Conservation (phyloP, 495 filamentous ascomycete species). For the Penicillium malachiteum region DNA sequence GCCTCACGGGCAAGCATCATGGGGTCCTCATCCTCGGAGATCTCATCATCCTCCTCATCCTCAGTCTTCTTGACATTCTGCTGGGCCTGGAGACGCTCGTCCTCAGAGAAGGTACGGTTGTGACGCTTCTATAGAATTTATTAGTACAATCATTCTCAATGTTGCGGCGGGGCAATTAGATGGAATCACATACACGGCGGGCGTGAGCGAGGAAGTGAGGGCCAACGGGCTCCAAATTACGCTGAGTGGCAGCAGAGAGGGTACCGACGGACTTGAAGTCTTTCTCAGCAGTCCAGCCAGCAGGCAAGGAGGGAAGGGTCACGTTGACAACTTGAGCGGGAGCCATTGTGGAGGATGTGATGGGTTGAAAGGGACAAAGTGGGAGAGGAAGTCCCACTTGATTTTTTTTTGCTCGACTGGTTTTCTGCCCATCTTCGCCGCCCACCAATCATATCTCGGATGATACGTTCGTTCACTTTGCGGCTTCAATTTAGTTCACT, state of each 20-base stretch:
- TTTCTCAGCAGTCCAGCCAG: conserved; percentile 83
- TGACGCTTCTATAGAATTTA: conserved; percentile 66
- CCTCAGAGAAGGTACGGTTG: conserved; percentile 96
- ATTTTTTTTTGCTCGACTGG: conserved; percentile 25
- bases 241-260: conserved; percentile 68
- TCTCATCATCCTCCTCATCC: conserved; percentile 83
- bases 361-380: conserved; percentile 17
- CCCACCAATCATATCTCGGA: conserved; percentile 33
- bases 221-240: conserved; percentile 90
- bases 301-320: conserved; percentile 73
- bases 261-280: conserved; percentile 80
- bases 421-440: conserved; percentile 11
- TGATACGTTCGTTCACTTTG: conserved; percentile 21
- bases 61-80: conserved; percentile 94
- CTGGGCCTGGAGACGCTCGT: conserved; percentile 94
- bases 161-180: conserved; percentile 2
- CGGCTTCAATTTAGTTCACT: not conserved
- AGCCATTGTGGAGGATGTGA: conserved; percentile 40
- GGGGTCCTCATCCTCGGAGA: conserved; percentile 88
- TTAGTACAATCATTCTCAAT: conserved; percentile 22
- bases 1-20: conserved; percentile 88
- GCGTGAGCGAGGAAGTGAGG: conserved; percentile 98
- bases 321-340: conserved; percentile 46
- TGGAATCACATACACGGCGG: conserved; percentile 62
- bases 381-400: conserved; percentile 16